These are phyloP conservation scores for Hanseniaspora sp. DNA, from an alignment of 1,139 yeast genomes.

Conservation along the genomic window DNA sequence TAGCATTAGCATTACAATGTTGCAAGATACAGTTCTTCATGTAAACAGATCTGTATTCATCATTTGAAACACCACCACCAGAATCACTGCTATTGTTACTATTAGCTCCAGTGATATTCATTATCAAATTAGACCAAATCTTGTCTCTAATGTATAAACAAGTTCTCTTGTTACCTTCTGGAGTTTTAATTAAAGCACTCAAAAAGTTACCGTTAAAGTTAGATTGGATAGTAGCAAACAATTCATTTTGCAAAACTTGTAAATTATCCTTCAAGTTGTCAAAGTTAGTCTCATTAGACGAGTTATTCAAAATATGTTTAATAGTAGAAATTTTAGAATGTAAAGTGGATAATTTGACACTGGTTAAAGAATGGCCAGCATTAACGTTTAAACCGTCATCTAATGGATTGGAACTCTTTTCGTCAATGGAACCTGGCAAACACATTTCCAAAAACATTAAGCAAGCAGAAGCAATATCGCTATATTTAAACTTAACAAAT, in stretches of 20 bases:
- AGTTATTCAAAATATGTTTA: neutral
- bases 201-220: slow-evolving; percentile 15
- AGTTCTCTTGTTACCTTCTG: slow-evolving; percentile 15
- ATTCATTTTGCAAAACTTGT: slow-evolving; percentile 11
- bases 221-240: slow-evolving; percentile 7
- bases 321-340: neutral
- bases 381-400: neutral
- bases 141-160: slow-evolving; percentile 13
- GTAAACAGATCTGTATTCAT: slow-evolving; percentile 12
- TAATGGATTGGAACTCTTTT: neutral
- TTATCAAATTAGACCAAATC: slow-evolving; percentile 15
- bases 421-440: slow-evolving; percentile 16
- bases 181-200: slow-evolving; percentile 14
- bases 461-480: slow-evolving; percentile 14
- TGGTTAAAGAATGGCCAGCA: slow-evolving; percentile 1
- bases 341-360: neutral
- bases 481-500: slow-evolving; percentile 11
- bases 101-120: slow-evolving; percentile 12
- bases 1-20: slow-evolving; percentile 12
- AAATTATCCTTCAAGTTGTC: slow-evolving; percentile 11
- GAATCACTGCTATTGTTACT: neutral
- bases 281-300: slow-evolving; percentile 2
- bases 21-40: slow-evolving; percentile 14
- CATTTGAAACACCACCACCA: neutral
- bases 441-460: slow-evolving; percentile 14